These are phyloP conservation scores for Toxicodendron radicans DNA, from an alignment of 345 rosid species.

Conservation along the genomic window DNA sequence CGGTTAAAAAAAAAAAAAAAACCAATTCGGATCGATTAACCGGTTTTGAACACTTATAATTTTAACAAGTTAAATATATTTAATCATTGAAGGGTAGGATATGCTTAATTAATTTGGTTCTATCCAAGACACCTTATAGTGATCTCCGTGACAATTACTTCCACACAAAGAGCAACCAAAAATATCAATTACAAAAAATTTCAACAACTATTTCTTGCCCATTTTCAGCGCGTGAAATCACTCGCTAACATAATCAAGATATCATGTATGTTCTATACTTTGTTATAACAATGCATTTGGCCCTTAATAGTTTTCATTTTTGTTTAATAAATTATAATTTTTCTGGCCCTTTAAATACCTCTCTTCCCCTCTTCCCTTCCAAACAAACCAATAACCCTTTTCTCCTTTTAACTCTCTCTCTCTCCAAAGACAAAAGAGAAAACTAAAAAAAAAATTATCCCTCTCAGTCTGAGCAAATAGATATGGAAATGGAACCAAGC, in stretches of 20 bases:
- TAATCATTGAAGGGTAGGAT: slow-evolving; percentile 18
- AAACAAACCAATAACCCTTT: slow-evolving; percentile 2
- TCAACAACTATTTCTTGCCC: neutral
- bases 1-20: too few relatives aligned
- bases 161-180: neutral
- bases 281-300: neutral
- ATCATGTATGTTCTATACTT: neutral
- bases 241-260: neutral
- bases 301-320: neutral
- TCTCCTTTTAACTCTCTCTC: slow-evolving; percentile 13
- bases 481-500: slow-evolving; percentile 50
- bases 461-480: too few relatives aligned
- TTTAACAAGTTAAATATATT: slow-evolving; percentile 1
- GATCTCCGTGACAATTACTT: slow-evolving; percentile 5
- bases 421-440: slow-evolving; percentile 1
- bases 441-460: neutral
- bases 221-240: slow-evolving; percentile 14
- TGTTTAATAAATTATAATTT: slow-evolving; percentile 27
- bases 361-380: slow-evolving; percentile 18
- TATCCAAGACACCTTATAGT: slow-evolving; percentile 13
- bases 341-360: slow-evolving; percentile 48
- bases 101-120: slow-evolving; percentile 8
- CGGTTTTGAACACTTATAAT: too few relatives aligned
- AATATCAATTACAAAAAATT: neutral
- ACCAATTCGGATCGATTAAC: too few relatives aligned